phyloP scores from a whole-genome alignment of 2,329 filamentous ascomycete genomes.

The Trichothecium sympodiale region DNA sequence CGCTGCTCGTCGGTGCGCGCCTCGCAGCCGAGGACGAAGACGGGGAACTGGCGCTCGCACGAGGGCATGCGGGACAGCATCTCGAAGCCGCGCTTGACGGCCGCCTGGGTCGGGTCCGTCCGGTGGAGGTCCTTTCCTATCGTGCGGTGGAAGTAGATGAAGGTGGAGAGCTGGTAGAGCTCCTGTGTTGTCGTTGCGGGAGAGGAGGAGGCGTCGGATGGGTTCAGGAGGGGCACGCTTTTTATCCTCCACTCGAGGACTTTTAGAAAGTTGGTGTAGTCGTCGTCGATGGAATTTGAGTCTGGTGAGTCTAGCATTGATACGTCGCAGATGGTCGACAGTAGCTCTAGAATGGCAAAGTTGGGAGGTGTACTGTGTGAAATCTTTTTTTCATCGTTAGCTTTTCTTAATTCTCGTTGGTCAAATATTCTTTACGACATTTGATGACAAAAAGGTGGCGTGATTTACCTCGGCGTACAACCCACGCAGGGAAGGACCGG shows the following conservation, averaged over 20 bases:
- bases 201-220: too few species aligned
- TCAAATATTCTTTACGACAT: too few species aligned
- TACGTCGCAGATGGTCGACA: constrained; percentile 11
- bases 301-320: constrained; percentile 4
- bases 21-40: constrained; percentile 14
- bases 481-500: background rate
- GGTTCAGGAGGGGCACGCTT: constrained; percentile 3
- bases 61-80: constrained; percentile 10
- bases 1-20: constrained; percentile 12
- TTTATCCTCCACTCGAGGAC: constrained; percentile 16
- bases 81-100: constrained; percentile 14
- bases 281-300: constrained; percentile 4
- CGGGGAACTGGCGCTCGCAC: constrained; percentile 12
- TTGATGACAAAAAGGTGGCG: background rate
- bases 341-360: constrained; percentile 8
- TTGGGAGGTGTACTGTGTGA: constrained; percentile 5
- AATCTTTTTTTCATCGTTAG: too few species aligned
- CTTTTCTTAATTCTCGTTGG: too few species aligned
- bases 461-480: background rate
- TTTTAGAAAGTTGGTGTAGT: constrained; percentile 11
- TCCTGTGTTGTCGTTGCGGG: too few species aligned
- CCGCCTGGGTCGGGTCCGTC: constrained; percentile 4
- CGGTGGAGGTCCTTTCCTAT: constrained; percentile 7
- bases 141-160: constrained; percentile 18
- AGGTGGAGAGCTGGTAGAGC: constrained; percentile 14